Base-by-base conservation (phyloP, 345 rosid genomes). In the Abelmoschus esculentus region DNA sequence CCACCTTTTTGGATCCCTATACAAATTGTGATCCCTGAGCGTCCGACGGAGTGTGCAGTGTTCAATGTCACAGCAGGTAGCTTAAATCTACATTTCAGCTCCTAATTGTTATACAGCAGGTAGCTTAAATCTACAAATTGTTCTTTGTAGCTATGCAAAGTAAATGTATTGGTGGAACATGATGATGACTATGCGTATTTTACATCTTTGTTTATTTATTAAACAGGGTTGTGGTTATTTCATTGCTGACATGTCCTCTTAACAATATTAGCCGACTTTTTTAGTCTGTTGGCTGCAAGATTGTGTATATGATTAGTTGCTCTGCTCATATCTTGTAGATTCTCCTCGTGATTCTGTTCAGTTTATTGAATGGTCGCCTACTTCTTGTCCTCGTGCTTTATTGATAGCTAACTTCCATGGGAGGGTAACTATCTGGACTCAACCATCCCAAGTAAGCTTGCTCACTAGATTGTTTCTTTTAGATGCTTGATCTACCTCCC, bases 271-370 rank as follows among this genome's bases (percentile, higher is more conserved):
- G 22, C 56, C 28, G 22, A 47, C 55, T 5, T 0, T 11, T 47
- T 14, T 14, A 47, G 18, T 28, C 12, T 22, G 7, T 66, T 9
- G 1, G 69, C 7, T 15, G 57, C 53, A 28, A 70, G 12, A 11
- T 36, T 55, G 13, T 70, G 40, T 26, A 3, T 14, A 17, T 46
- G 50, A 36, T 34, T 32, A 44, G 58, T 77, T 80, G 63, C 34
- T 47, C 40, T 40, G 56, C 29, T 36, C 74, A 26, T 58, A 11
- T 70, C 49, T 36, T 81, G 73, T 85, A 95, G 99, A 95, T 79
- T 95, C 98, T 75, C 99, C 98, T 66, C 95, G 99, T 57, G 99
- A 95, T 82, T 95, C 99, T 76, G 98, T 95, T 71, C 99, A 95
- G 74, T 95, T 86, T 77, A 90, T 95, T 40, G 99, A 95, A 78